Conservation (phyloP, 2,329 filamentous ascomycete genomes). For the Grosmannia huntii region DNA sequence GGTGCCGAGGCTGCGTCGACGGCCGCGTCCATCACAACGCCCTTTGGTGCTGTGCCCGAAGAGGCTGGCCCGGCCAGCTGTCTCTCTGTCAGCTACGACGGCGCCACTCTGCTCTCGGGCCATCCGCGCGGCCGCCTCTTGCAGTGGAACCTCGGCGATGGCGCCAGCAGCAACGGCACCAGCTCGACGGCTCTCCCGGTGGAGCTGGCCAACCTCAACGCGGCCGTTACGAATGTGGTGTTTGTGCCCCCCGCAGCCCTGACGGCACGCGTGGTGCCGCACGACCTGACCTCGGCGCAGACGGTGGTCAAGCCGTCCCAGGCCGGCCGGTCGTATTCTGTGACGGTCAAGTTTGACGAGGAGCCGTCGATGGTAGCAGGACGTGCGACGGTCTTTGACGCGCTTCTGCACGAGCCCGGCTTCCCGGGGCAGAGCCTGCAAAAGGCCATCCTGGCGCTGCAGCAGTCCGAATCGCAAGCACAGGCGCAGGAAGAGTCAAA, state of each 20-base stretch:
- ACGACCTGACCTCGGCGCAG: slow-evolving; percentile 19
- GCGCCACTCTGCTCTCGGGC: slow-evolving; percentile 65
- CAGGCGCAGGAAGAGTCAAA: slow-evolving; percentile 10
- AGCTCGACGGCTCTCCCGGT: slow-evolving; percentile 45
- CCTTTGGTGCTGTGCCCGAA: slow-evolving; percentile 43
- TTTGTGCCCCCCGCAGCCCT: slow-evolving; percentile 49
- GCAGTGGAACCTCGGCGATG: slow-evolving; percentile 64
- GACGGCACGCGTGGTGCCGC: slow-evolving; percentile 22
- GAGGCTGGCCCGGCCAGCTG: slow-evolving; percentile 56
- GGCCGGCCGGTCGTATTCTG: slow-evolving; percentile 49
- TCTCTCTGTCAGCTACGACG: slow-evolving; percentile 68
- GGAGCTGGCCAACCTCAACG: slow-evolving; percentile 59
- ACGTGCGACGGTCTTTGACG: slow-evolving; percentile 19
- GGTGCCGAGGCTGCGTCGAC: slow-evolving; percentile 40
- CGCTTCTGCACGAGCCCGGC: slow-evolving; percentile 32
- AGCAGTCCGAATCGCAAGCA: slow-evolving; percentile 16
- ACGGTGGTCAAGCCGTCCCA: slow-evolving; percentile 72
- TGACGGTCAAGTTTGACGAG: slow-evolving; percentile 50
- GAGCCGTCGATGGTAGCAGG: slow-evolving; percentile 14
- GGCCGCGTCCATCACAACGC: slow-evolving; percentile 40
- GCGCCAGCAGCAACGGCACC: background rate
- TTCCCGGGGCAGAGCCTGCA: slow-evolving; percentile 35
- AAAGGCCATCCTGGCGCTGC: slow-evolving; percentile 34
- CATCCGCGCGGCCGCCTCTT: slow-evolving; percentile 69
- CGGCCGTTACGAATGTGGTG: slow-evolving; percentile 69